Base-by-base conservation (phyloP, 2,329 filamentous ascomycete species). In the Aureobasidium subglaciale region DNA sequence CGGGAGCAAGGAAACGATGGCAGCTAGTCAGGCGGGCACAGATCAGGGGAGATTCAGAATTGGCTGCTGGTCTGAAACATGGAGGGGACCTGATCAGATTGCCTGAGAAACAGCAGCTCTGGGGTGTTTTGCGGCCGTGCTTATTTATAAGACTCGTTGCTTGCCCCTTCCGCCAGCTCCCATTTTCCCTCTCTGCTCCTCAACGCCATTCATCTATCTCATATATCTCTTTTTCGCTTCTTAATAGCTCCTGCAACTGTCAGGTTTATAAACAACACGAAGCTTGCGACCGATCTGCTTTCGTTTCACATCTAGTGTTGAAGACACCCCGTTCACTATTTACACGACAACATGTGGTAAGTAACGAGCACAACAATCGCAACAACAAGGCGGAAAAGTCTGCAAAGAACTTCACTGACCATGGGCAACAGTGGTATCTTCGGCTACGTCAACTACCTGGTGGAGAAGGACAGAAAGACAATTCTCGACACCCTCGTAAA, bases 381-480 rank as follows among this genome's bases (percentile, higher is more conserved):
- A n/a, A 30, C 25, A 40, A 10, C 29, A 15, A 41, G 4, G 5
- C 27, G 18, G 9, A 15, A 24, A 18, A 11, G 8, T 3, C 16
- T 18, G 13, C 25, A 16, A 18, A 27, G 30, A 2, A 16, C n/a
- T 16, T 5, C 4, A 8, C 48, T 53, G 10, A 43, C 8, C 41
- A 55, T 34, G 42, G 34, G 32, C 5, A 32, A 32, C 42, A 64
- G 63, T 61, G 89, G 89, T 74, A 95, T 93, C 76, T 95, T 97
- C 78, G 92, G 92, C 68, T 97, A 97, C 82, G 89, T 97, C 79
- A 97, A 97, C 80, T 97, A 97, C 78, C 80, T 97, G 73, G 90
- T 97, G 72, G 93, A 97, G 82, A 96, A 95, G 83, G 92, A 97
- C 79, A 85, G 93, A 73, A 91, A 89, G 76, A 95, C 87, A 78